These are phyloP conservation scores for Mycena haematopus DNA, from an alignment of 768 basidiomycete genomes.

Conservation along the genomic window DNA sequence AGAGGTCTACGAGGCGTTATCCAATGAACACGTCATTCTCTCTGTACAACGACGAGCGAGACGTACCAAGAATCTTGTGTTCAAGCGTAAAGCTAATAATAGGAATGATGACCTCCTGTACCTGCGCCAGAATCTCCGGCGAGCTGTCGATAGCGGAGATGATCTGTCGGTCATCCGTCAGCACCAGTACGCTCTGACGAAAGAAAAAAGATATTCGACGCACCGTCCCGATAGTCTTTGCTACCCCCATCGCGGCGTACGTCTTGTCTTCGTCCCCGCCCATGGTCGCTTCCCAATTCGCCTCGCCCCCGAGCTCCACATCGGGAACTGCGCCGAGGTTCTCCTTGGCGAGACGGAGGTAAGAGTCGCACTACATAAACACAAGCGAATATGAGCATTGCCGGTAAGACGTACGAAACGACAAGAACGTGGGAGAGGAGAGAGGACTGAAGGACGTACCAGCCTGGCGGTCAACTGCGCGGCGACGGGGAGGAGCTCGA, in stretches of 20 bases:
- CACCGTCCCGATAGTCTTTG: conserved; percentile 85
- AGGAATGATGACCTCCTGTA: conserved; percentile 84
- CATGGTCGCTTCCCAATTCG: conserved; percentile 63
- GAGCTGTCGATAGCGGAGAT: conserved; percentile 76
- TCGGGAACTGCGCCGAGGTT: conserved; percentile 58
- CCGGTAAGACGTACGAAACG: too few species aligned
- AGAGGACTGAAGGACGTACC: conserved; percentile 41
- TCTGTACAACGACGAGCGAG: not conserved
- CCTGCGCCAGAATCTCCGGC: conserved; percentile 75
- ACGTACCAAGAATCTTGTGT: conserved; percentile 75
- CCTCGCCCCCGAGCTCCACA: conserved; percentile 42
- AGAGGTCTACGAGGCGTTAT: conserved; percentile 60
- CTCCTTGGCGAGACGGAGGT: conserved; percentile 79
- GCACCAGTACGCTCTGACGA: conserved; percentile 2
- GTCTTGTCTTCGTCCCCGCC: conserved; percentile 85
- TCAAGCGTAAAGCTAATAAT: conserved; percentile 80
- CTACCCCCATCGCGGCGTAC: conserved; percentile 85
- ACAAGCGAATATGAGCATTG: not conserved
- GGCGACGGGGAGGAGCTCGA: conserved; percentile 84
- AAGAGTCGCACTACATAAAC: conserved; percentile 76
- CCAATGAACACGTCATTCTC: not conserved
- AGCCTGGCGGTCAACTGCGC: conserved; percentile 79
- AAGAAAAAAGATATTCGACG: conserved; percentile 33
- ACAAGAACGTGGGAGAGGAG: not conserved
- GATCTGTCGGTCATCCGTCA: conserved; percentile 52